Base-by-base conservation (phyloP, 768 basidiomycete species). In the Cantharellus anzutake region DNA sequence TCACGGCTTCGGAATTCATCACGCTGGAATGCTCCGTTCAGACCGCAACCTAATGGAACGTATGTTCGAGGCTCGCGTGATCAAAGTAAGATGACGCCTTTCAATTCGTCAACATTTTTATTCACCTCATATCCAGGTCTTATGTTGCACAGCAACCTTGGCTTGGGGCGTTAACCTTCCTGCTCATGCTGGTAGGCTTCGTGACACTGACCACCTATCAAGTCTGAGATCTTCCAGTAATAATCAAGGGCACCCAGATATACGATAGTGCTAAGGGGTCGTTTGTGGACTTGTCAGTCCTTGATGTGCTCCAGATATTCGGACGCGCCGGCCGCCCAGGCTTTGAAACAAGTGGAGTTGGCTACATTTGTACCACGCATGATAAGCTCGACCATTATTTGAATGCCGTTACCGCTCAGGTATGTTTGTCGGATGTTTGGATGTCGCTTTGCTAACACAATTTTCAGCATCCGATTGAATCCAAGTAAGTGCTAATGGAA, bases 121-220 rank as follows among this genome's bases (percentile, higher is more conserved):
- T 38, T 11, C 57, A 37, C 40, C 4, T 11, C 7, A 35, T 42
- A 52, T n/a, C 34, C 65, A 96, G 93, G 93, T 99, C 57, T 74
- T 99, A 16, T 96, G 90, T 70, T 99, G 96, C 73, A 99, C 96
- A 2, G 90, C 96, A 3, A 99, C 96, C 2, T 76, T 99, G 50
- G 96, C 96, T 3, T 99, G 96, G 96, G 96, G 96, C 71, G 96
- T 99, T 65, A 99, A 99, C 70, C 73, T 99, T 63, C 96, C 96
- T 41, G 96, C 96, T 16, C 94, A 98, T 71, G 96, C 96, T 60
- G 90, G 87, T 87, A 63, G 63, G 72, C 59, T 51, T 55, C 63
- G 38, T 63, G 42, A 59, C 41, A 58, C 4, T 11, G 20, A 52
- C 41, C 29, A 37, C 60, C 29, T 29, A 48, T 48, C 29, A 48